phyloP scores from a whole-genome alignment of 177 flowering plant species.

The Telopea speciosissima region DNA sequence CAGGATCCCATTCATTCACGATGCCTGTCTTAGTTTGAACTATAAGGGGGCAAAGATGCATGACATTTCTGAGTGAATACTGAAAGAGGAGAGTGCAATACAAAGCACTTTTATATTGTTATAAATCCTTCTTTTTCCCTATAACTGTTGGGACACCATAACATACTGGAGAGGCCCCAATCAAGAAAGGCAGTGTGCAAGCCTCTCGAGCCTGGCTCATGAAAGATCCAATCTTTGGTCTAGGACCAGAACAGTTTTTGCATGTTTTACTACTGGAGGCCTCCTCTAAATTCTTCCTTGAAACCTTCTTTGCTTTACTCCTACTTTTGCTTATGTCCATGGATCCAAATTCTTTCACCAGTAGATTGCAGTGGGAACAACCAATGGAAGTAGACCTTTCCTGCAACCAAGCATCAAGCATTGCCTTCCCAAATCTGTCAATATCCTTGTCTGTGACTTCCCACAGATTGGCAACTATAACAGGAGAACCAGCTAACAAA shows the following conservation, averaged over 20 bases:
- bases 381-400: conserved; percentile 42
- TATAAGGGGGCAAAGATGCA: too few relatives aligned
- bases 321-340: conserved; percentile 25
- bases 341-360: conserved; percentile 37
- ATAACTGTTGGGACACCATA: conserved; percentile 79
- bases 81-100: background rate
- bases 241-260: conserved; percentile 26
- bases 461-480: conserved; percentile 83
- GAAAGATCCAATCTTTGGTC: conserved; percentile 66
- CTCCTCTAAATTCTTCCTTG: conserved; percentile 22
- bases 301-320: conserved; percentile 27
- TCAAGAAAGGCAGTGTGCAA: conserved; percentile 63
- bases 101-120: background rate
- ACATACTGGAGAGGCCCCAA: conserved; percentile 89
- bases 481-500: conserved; percentile 82
- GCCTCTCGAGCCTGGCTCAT: conserved; percentile 76
- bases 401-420: conserved; percentile 71
- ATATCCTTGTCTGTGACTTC: conserved; percentile 97
- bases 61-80: too few relatives aligned
- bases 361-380: conserved; percentile 24
- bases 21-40: too few relatives aligned
- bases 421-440: conserved; percentile 72
- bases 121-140: conserved; percentile 24
- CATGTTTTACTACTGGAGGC: background rate
- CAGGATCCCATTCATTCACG: too few relatives aligned